phyloP scores from a whole-genome alignment of 306 rosid species.

The Delonix regia region DNA sequence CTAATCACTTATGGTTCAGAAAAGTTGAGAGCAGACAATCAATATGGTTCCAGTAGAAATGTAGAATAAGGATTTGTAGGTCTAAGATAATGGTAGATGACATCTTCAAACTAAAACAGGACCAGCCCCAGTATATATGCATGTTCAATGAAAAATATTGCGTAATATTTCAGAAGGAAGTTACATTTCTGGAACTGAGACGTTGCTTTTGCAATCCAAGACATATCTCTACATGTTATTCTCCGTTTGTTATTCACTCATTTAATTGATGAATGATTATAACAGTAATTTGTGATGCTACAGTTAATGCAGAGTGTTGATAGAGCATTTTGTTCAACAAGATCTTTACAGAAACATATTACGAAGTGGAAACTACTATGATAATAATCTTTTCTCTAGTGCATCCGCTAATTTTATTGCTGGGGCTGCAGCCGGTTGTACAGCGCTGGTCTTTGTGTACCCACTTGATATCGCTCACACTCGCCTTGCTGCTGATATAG shows the following conservation, averaged over 20 bases:
- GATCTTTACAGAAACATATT: slow-evolving; percentile 79
- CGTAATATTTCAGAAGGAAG: not conserved
- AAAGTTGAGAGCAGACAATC: no score
- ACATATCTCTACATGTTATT: not conserved
- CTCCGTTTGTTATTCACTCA: slow-evolving; percentile 9
- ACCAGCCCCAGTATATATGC: not conserved
- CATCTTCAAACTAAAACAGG: not conserved
- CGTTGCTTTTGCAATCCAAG: not conserved
- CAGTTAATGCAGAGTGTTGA: slow-evolving; percentile 7
- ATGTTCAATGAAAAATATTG: not conserved
- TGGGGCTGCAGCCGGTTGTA: slow-evolving; percentile 94
- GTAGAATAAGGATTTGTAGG: no score
- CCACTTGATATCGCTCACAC: slow-evolving; percentile 97
- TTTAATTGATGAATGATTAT: not conserved
- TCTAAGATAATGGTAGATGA: not conserved
- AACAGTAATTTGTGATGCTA: slow-evolving; percentile 13
- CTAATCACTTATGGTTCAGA: no score
- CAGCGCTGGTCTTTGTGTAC: slow-evolving; percentile 82
- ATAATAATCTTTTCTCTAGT: slow-evolving; percentile 59
- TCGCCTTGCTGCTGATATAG: slow-evolving; percentile 94
- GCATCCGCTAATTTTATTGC: slow-evolving; percentile 78
- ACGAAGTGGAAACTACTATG: slow-evolving; percentile 51
- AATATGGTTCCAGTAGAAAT: no score
- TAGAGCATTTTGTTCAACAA: slow-evolving; percentile 44
- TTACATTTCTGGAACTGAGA: not conserved